Percentiles rank a stretch among this genome's conserved stretches.
phyloP scores from a whole-genome alignment of 306 rosid species.

The Acmispon strigosus region DNA sequence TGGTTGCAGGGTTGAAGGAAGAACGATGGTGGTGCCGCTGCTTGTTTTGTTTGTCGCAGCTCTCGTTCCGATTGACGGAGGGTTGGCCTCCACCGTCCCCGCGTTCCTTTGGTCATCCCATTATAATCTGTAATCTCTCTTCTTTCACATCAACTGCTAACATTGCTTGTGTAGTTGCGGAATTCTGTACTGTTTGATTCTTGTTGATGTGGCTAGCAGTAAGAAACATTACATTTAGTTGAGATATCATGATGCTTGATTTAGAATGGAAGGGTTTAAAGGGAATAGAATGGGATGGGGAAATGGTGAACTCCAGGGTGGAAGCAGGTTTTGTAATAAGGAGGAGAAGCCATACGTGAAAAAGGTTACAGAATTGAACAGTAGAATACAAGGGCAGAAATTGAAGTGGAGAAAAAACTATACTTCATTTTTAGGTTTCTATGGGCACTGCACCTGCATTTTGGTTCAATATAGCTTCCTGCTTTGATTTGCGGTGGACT shows the following conservation, averaged over 20 bases:
- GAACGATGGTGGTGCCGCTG: constrained; percentile 22
- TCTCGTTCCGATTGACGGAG: constrained; percentile 29
- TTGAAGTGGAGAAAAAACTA: neutral
- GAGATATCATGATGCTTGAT: neutral
- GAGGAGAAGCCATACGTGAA: too few species aligned
- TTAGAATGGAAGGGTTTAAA: neutral
- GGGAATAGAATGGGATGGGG: neutral
- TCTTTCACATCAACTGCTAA: neutral
- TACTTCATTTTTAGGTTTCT: neutral
- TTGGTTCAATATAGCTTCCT: neutral
- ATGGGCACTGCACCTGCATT: neutral
- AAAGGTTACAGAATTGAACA: too few species aligned
- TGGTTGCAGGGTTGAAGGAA: constrained; percentile 25
- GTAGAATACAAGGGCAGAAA: neutral
- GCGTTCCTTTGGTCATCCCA: constrained; percentile 91
- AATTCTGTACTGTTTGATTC: neutral
- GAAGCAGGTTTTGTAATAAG: too few species aligned
- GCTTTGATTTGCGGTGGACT: neutral
- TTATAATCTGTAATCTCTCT: constrained; percentile 23
- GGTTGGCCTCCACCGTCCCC: constrained; percentile 58
- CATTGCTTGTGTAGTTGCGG: neutral
- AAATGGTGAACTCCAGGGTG: too few species aligned
- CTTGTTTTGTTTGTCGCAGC: constrained; percentile 36
- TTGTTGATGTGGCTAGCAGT: neutral
- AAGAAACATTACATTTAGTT: neutral